Evolutionary conservation across 192 early-diverging fungal genomes (phyloP).

Genomic region (Coemansia sp.): DNA sequence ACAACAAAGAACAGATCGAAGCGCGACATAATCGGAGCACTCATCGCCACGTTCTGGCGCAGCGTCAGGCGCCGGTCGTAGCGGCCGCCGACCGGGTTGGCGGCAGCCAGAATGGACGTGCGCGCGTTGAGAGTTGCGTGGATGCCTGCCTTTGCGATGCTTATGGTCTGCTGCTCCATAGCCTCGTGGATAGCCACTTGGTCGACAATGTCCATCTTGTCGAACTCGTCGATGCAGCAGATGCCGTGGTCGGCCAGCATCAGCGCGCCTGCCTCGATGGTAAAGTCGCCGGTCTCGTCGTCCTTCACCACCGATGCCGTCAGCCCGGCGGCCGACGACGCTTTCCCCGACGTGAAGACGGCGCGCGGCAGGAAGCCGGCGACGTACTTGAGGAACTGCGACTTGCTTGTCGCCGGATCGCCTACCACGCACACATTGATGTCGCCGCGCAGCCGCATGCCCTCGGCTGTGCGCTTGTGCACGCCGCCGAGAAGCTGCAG

Average conservation of each 20-base stretch:
- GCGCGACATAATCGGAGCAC: conserved; percentile 96
- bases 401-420: conserved; percentile 93
- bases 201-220: conserved; percentile 96
- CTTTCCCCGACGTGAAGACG: conserved; percentile 95
- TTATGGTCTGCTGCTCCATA: conserved; percentile 99
- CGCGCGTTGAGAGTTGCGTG: conserved; percentile 94
- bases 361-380: conserved; percentile 87
- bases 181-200: conserved; percentile 99
- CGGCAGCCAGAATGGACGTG: conserved; percentile 93
- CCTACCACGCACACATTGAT: conserved; percentile 98
- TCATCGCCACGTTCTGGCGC: conserved; percentile 95
- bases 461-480: conserved; percentile 89
- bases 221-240: conserved; percentile 98
- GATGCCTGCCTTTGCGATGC: conserved; percentile 94
- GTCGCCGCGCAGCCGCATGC: conserved; percentile 93
- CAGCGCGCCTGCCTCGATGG: conserved; percentile 94
- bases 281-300: conserved; percentile 96
- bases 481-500: conserved; percentile 95
- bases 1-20: conserved; percentile 98
- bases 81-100: conserved; percentile 92
- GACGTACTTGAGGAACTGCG: conserved; percentile 82
- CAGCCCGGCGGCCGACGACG: conserved; percentile 92
- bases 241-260: conserved; percentile 99
- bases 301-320: conserved; percentile 95
- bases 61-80: conserved; percentile 95